These are phyloP conservation scores for Eremomyces bilateralis DNA, from an alignment of 495 filamentous ascomycete genomes.

Conservation along the genomic window DNA sequence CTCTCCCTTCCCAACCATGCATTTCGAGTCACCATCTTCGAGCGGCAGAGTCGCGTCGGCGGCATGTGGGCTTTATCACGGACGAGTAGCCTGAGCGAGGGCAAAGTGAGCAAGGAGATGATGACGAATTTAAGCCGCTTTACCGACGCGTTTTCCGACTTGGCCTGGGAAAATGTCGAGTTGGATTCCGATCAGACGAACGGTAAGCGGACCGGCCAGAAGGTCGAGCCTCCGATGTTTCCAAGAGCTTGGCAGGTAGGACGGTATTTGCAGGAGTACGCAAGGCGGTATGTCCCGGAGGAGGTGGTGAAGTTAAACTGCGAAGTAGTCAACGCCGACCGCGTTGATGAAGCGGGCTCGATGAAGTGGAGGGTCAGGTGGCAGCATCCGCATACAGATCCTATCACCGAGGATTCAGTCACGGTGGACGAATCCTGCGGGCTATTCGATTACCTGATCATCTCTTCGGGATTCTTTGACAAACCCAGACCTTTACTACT, in stretches of 20 bases:
- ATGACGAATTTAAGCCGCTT: constrained; percentile 59
- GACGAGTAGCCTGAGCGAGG: constrained; percentile 21
- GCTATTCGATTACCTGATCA: constrained; percentile 48
- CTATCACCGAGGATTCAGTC: no score
- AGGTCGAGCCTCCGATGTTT: constrained; percentile 29
- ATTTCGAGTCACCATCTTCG: constrained; percentile 52
- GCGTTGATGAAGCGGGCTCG: no score
- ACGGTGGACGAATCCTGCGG: constrained; percentile 8
- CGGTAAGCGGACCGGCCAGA: background rate
- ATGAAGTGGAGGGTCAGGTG: no score
- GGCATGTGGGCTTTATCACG: constrained; percentile 54
- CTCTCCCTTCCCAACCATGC: constrained; percentile 33
- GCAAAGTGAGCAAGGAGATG: constrained; percentile 41
- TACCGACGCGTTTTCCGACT: constrained; percentile 59
- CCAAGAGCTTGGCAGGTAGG: constrained; percentile 61
- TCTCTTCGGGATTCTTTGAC: constrained; percentile 62
- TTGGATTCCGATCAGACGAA: background rate
- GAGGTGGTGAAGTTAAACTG: constrained; percentile 28
- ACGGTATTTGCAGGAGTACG: constrained; percentile 44
- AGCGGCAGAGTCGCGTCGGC: constrained; percentile 39
- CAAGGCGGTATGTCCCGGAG: constrained; percentile 29
- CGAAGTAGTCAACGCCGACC: constrained; percentile 30
- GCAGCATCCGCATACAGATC: no score
- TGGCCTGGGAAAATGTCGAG: constrained; percentile 34
- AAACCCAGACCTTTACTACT: constrained; percentile 29